A percentile compares a stretch with the other conserved stretches of the same genome.
Conservation (phyloP, 768 basidiomycete species). For the Steccherinum ochraceum region DNA sequence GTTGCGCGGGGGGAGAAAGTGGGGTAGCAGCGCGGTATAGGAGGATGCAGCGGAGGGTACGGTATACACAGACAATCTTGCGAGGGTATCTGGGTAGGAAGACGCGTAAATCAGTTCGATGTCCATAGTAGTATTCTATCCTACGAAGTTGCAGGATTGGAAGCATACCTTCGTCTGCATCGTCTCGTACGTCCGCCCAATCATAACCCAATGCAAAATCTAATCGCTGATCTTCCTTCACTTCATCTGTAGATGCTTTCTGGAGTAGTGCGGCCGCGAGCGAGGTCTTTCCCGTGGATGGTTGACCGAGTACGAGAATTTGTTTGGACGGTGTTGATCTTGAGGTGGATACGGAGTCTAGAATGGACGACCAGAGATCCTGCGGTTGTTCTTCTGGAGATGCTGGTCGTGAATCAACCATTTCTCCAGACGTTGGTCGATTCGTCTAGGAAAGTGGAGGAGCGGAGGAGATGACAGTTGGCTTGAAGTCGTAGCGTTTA, state of each 20-base stretch:
- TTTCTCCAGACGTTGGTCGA: too few species aligned
- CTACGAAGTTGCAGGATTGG: not conserved
- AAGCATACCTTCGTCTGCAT: conserved; percentile 84
- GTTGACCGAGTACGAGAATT: conserved; percentile 76
- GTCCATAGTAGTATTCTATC: not conserved
- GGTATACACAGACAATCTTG: conserved; percentile 86
- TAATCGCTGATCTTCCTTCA: conserved; percentile 49
- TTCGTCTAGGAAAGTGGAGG: not conserved
- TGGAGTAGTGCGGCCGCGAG: conserved; percentile 67
- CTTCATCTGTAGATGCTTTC: conserved; percentile 50
- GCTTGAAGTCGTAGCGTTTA: too few species aligned
- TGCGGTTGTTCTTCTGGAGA: conserved; percentile 69
- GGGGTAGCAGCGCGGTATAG: conserved; percentile 66
- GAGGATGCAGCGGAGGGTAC: conserved; percentile 74
- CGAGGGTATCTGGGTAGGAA: conserved; percentile 63
- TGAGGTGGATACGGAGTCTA: conserved; percentile 79
- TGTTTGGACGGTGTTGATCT: conserved; percentile 84
- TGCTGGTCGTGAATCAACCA: conserved; percentile 49
- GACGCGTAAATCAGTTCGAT: conserved; percentile 7
- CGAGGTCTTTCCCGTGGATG: conserved; percentile 72
- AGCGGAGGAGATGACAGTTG: too few species aligned
- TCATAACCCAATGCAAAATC: conserved; percentile 92
- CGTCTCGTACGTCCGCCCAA: conserved; percentile 85
- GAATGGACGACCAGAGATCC: conserved; percentile 90
- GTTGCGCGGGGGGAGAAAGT: conserved; percentile 68